A percentile compares a stretch with the other conserved stretches of the same genome.
Conservation (phyloP, 371 early-diverging fungal species). For the Saksenaea vasiformis region DNA sequence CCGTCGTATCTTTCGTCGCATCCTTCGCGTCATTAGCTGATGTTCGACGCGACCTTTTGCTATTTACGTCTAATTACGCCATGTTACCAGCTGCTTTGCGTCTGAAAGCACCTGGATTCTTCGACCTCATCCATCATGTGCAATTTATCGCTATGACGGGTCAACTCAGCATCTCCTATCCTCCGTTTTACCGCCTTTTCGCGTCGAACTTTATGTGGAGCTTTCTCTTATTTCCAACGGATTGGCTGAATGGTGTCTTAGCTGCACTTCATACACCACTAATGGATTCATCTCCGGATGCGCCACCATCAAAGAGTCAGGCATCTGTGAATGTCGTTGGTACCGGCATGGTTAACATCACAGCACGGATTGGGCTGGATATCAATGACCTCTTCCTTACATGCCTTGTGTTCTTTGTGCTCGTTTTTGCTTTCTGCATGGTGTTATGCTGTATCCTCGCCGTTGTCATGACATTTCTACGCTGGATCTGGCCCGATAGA, state of each 20-base stretch:
- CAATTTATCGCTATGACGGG: slow-evolving; percentile 57
- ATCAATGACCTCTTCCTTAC: slow-evolving; percentile 46
- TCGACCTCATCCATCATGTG: slow-evolving; percentile 54
- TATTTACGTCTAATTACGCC: slow-evolving; percentile 56
- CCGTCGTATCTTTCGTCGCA: slow-evolving; percentile 34
- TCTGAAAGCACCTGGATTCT: slow-evolving; percentile 59
- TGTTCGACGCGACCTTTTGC: slow-evolving; percentile 42
- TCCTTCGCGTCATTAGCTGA: slow-evolving; percentile 45
- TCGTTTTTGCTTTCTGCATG: slow-evolving; percentile 30
- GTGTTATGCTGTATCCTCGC: slow-evolving; percentile 20
- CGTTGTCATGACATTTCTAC: slow-evolving; percentile 8
- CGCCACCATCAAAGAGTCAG: neutral
- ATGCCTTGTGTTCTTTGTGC: slow-evolving; percentile 25
- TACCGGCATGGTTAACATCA: slow-evolving; percentile 44
- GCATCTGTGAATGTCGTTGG: slow-evolving; percentile 25
- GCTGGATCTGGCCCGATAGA: neutral
- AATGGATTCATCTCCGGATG: neutral
- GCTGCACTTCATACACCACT: neutral
- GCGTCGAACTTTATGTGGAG: slow-evolving; percentile 61
- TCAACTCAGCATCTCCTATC: slow-evolving; percentile 53
- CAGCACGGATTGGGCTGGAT: slow-evolving; percentile 44
- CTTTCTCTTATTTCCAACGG: slow-evolving; percentile 36
- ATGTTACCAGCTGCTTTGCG: slow-evolving; percentile 48
- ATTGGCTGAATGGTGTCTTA: slow-evolving; percentile 14
- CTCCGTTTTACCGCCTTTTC: slow-evolving; percentile 53